These are phyloP conservation scores for Malassezia equina DNA, from an alignment of 1,284 basidiomycete species.

Conservation along the genomic window DNA sequence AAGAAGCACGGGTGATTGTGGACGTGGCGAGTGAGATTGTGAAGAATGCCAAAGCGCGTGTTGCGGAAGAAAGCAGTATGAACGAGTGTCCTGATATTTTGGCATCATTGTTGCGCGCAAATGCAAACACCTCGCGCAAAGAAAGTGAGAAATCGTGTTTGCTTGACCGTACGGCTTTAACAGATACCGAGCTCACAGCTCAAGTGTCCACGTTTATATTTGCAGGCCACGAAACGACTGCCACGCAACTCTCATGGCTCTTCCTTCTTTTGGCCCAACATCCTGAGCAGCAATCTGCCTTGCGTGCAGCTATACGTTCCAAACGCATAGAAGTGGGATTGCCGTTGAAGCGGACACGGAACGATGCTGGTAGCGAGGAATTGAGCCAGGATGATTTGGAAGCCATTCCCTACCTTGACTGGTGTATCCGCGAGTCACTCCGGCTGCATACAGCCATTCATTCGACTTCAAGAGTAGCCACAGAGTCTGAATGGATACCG, in stretches of 20 bases:
- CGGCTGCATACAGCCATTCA: slow-evolving; percentile 28
- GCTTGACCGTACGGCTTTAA: slow-evolving; percentile 16
- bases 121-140: slow-evolving; percentile 22
- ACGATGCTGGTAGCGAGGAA: slow-evolving; percentile 21
- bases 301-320: slow-evolving; percentile 32
- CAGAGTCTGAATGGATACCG: slow-evolving; percentile 26
- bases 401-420: slow-evolving; percentile 32
- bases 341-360: slow-evolving; percentile 7
- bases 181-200: slow-evolving; percentile 33
- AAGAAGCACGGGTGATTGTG: not conserved
- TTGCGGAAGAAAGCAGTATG: not conserved
- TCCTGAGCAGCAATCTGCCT: slow-evolving; percentile 20
- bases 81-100: slow-evolving; percentile 24
- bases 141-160: not conserved
- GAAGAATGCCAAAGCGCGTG: not conserved
- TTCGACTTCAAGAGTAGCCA: slow-evolving; percentile 25
- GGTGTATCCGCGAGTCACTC: slow-evolving; percentile 32
- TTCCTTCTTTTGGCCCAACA: slow-evolving; percentile 26
- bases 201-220: slow-evolving; percentile 42
- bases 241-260: slow-evolving; percentile 39
- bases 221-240: slow-evolving; percentile 43
- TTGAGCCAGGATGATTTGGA: slow-evolving; percentile 31
- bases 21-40: slow-evolving; percentile 6
- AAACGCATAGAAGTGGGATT: not conserved
- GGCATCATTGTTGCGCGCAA: slow-evolving; percentile 38